phyloP scores from a whole-genome alignment of 345 rosid species.

The Physaria fendleri region DNA sequence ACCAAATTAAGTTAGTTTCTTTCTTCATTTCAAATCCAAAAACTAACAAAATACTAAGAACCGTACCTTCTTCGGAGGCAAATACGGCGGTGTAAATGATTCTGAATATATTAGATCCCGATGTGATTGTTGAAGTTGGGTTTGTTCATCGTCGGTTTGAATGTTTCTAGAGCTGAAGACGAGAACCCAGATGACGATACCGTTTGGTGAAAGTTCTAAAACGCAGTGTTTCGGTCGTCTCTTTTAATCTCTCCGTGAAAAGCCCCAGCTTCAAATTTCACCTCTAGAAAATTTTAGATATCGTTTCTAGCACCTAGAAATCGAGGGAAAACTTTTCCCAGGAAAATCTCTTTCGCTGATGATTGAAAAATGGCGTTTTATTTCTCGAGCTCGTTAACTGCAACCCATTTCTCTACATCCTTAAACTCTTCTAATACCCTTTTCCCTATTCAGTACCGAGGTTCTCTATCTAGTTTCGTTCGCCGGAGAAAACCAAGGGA shows the following conservation, averaged over 20 bases:
- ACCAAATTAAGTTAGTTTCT: constrained; percentile 11
- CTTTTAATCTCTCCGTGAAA: constrained; percentile 12
- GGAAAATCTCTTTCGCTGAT: constrained; percentile 7
- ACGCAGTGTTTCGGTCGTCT: constrained; percentile 27
- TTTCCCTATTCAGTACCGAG: constrained; percentile 16
- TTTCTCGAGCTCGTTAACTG: constrained; percentile 35
- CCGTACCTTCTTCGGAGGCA: constrained; percentile 22
- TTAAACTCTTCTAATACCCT: constrained; percentile 30
- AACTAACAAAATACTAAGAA: constrained; percentile 2
- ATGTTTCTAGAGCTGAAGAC: constrained; percentile 30
- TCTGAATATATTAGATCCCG: constrained; percentile 13
- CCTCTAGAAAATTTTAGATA: background rate
- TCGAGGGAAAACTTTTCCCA: background rate
- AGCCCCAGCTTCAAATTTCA: constrained; percentile 12
- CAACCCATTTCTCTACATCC: constrained; percentile 29
- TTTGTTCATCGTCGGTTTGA: constrained; percentile 35
- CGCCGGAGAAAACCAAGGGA: constrained; percentile 17
- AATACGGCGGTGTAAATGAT: constrained; percentile 17
- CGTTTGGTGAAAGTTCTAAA: background rate
- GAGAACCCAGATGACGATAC: constrained; percentile 24
- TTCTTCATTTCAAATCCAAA: constrained; percentile 4
- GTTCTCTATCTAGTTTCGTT: constrained; percentile 16
- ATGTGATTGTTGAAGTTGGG: constrained; percentile 5
- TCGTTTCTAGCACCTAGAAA: constrained; percentile 16
- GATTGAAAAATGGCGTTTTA: constrained; percentile 40